Conservation (phyloP, 768 basidiomycete species). For the Mycena crocata region DNA sequence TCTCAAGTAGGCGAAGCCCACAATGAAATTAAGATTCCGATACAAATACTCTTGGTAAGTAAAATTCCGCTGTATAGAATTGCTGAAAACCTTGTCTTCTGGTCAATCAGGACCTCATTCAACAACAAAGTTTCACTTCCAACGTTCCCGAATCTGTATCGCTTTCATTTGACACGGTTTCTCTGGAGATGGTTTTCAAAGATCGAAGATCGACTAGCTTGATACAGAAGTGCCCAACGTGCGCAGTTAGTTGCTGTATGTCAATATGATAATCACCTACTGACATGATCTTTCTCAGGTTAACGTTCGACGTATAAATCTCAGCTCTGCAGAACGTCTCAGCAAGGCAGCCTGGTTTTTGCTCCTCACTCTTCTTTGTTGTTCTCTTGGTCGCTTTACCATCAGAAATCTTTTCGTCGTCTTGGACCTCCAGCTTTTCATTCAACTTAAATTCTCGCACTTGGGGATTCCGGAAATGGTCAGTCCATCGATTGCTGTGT, state of each 20-base stretch:
- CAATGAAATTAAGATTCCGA: too few relatives aligned
- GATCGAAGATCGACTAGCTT: background rate
- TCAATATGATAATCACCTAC: too few relatives aligned
- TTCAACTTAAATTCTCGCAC: background rate
- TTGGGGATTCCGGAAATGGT: conserved; percentile 5
- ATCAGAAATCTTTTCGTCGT: background rate
- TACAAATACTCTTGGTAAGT: too few relatives aligned
- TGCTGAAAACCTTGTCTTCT: too few relatives aligned
- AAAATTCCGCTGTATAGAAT: too few relatives aligned
- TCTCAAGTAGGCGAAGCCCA: too few relatives aligned
- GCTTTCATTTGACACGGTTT: background rate
- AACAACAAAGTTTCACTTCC: too few relatives aligned
- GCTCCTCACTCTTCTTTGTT: conserved; percentile 9
- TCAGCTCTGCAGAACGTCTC: background rate
- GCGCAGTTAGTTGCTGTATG: too few relatives aligned
- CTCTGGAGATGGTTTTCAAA: background rate
- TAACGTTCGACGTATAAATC: background rate
- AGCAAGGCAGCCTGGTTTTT: conserved; percentile 18
- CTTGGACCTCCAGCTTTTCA: background rate
- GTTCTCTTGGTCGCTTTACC: background rate
- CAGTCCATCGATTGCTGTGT: background rate
- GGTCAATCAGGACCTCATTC: too few relatives aligned
- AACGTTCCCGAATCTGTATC: too few relatives aligned
- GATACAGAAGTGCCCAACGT: background rate
- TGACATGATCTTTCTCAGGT: background rate